Conservation (phyloP, 306 rosid genomes). For the Gynostemma pentaphyllum region DNA sequence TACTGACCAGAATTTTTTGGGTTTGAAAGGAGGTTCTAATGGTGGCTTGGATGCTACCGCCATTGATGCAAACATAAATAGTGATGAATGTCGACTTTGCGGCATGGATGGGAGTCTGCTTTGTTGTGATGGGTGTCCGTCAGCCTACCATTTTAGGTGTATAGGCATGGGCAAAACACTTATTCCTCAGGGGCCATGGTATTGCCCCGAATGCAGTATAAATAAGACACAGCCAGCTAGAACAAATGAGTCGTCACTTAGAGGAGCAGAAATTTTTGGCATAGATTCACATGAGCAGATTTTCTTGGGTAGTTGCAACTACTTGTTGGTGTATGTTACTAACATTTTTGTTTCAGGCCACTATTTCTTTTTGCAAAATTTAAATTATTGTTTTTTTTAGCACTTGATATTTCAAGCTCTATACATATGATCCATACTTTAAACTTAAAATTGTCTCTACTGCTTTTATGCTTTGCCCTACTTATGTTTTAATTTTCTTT, state of each 20-base stretch:
- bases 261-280: constrained; percentile 84
- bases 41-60: constrained; percentile 25
- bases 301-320: constrained; percentile 82
- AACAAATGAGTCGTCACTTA: constrained; percentile 55
- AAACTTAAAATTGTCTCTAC: not conserved
- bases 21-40: constrained; percentile 26
- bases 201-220: constrained; percentile 86
- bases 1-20: constrained; percentile 19
- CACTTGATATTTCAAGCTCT: not conserved
- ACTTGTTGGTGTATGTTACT: constrained; percentile 89
- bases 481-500: not conserved
- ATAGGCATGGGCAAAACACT: constrained; percentile 74
- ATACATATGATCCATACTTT: not conserved
- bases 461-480: not conserved
- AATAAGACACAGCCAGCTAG: constrained; percentile 51
- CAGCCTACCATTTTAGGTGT: constrained; percentile 93
- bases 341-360: constrained; percentile 20
- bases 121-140: constrained; percentile 99
- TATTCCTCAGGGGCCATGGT: constrained; percentile 95
- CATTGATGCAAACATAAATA: constrained; percentile 52
- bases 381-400: not conserved
- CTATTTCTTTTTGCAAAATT: constrained; percentile 3
- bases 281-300: constrained; percentile 62
- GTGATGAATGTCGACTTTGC: constrained; percentile 93
- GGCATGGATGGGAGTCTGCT: constrained; percentile 95